Conservation (phyloP, 768 basidiomycete species). For the Boletus subcaerulescens region DNA sequence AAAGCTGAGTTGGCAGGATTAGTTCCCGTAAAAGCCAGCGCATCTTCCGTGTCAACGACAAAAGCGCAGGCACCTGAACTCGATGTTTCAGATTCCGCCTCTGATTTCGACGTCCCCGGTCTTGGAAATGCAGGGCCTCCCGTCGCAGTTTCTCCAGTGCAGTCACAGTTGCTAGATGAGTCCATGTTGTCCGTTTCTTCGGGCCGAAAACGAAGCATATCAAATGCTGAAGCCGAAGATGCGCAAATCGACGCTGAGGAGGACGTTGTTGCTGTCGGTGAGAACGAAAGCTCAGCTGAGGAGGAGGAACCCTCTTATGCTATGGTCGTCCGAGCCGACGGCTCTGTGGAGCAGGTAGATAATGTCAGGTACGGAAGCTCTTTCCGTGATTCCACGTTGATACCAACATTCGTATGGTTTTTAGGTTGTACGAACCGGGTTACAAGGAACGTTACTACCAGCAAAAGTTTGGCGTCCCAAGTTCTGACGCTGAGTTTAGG, state of each 20-base stretch:
- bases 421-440: slow-evolving; percentile 92
- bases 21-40: slow-evolving; percentile 38
- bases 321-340: slow-evolving; percentile 83
- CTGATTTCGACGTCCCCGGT: slow-evolving; percentile 35
- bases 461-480: slow-evolving; percentile 83
- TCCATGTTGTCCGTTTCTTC: slow-evolving; percentile 5
- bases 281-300: slow-evolving; percentile 45
- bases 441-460: slow-evolving; percentile 94
- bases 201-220: slow-evolving; percentile 46
- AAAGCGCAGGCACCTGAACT: slow-evolving; percentile 35
- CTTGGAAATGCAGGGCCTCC: slow-evolving; percentile 29
- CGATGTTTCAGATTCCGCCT: slow-evolving; percentile 26
- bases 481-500: slow-evolving; percentile 67
- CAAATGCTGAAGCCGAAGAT: slow-evolving; percentile 43
- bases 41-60: slow-evolving; percentile 19
- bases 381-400: background rate
- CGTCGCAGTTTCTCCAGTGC: slow-evolving; percentile 12
- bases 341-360: slow-evolving; percentile 92
- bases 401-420: slow-evolving; percentile 5
- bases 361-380: slow-evolving; percentile 71
- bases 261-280: slow-evolving; percentile 19
- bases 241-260: slow-evolving; percentile 31
- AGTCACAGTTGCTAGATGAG: slow-evolving; percentile 22
- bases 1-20: slow-evolving; percentile 81
- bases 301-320: slow-evolving; percentile 51